phyloP scores from a whole-genome alignment of 805 yeast species.

The Aciculoconidium aculeatum region DNA sequence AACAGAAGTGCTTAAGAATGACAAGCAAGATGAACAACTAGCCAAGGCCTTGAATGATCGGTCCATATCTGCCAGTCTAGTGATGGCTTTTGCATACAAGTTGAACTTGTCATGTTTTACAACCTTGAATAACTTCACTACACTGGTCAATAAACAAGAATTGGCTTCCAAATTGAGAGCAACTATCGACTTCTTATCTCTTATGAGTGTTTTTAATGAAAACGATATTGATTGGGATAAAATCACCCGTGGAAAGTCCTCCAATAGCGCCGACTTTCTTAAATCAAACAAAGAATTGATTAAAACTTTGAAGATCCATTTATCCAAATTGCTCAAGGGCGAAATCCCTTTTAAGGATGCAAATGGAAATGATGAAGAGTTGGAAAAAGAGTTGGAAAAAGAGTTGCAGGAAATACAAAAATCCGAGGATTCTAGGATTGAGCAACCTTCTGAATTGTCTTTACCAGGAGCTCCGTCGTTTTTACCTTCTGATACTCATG shows the following conservation, averaged over 20 bases:
- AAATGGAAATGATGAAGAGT: slow-evolving; percentile 23
- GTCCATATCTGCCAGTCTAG: slow-evolving; percentile 20
- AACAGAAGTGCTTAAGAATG: slow-evolving; percentile 55
- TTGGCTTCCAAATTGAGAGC: slow-evolving; percentile 32
- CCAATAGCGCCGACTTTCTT: slow-evolving; percentile 18
- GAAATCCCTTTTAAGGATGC: slow-evolving; percentile 21
- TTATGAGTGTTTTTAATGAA: slow-evolving; percentile 21
- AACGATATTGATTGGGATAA: slow-evolving; percentile 28
- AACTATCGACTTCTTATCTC: slow-evolving; percentile 27
- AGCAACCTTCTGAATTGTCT: slow-evolving; percentile 3
- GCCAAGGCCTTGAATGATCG: slow-evolving; percentile 53
- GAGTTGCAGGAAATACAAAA: slow-evolving; percentile 14
- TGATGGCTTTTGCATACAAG: slow-evolving; percentile 29
- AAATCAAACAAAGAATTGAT: slow-evolving; percentile 25
- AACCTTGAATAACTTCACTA: slow-evolving; percentile 16
- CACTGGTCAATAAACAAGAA: slow-evolving; percentile 20
- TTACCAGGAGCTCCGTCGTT: slow-evolving; percentile 18
- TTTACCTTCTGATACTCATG: slow-evolving; percentile 2
- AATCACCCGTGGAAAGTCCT: slow-evolving; percentile 30
- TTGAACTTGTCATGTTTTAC: slow-evolving; percentile 28
- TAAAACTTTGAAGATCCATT: slow-evolving; percentile 32
- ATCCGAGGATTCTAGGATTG: slow-evolving; percentile 1
- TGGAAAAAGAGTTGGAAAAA: slow-evolving; percentile 19
- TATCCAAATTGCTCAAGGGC: slow-evolving; percentile 33
- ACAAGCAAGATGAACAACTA: slow-evolving; percentile 32